Evolutionary conservation across 83 land plant genomes (phyloP).

Genomic region (Picea engelmannii): DNA sequence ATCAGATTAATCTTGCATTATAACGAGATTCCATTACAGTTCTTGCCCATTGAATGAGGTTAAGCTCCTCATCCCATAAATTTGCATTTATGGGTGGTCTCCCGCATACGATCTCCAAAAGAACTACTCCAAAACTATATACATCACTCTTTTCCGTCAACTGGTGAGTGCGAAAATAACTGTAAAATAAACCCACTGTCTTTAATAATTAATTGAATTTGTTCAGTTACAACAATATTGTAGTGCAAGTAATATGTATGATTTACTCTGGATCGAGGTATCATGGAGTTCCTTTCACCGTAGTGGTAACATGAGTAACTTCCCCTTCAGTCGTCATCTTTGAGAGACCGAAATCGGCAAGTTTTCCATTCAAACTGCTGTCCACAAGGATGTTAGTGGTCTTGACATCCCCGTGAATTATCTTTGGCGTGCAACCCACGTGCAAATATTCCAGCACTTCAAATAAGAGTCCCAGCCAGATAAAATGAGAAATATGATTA

Average conservation of each 20-base stretch:
- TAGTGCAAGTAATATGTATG: no score
- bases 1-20: background rate
- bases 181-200: background rate
- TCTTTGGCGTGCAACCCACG: conserved; percentile 17
- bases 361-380: conserved; percentile 16
- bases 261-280: conserved; percentile 22
- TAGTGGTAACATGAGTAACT: conserved; percentile 18
- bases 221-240: background rate
- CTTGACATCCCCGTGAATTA: conserved; percentile 29
- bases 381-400: conserved; percentile 20
- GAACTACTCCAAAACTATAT: conserved; percentile 16
- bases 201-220: background rate
- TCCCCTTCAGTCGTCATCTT: background rate
- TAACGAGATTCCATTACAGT: background rate
- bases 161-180: conserved; percentile 13
- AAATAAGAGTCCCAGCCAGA: background rate
- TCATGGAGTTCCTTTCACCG: conserved; percentile 16
- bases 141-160: conserved; percentile 19
- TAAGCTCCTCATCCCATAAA: background rate
- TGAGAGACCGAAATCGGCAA: conserved; percentile 27
- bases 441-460: conserved; percentile 23
- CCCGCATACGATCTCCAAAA: conserved; percentile 21
- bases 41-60: conserved; percentile 17
- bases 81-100: background rate
- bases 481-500: background rate